Conservation (phyloP, 2,329 filamentous ascomycete genomes). For the Trichoderma asperellum region DNA sequence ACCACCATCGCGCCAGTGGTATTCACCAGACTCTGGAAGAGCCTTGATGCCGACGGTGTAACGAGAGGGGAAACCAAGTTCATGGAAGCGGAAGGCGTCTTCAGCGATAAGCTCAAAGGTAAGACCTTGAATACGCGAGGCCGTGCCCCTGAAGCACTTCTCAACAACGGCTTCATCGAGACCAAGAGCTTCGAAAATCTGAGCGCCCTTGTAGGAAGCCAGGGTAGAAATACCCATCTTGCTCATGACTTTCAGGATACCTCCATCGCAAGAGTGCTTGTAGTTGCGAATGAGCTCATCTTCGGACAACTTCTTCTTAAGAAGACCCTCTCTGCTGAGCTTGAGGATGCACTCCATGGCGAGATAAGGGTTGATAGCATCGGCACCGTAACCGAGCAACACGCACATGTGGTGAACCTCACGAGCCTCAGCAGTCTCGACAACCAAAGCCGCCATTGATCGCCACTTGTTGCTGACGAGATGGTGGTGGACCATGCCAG, state of each 20-base stretch:
- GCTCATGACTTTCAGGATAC: constrained; percentile 98
- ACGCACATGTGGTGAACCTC: constrained; percentile 99
- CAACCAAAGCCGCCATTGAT: constrained; percentile 80
- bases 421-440: constrained; percentile 93
- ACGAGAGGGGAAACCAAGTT: constrained; percentile 85
- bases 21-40: constrained; percentile 90
- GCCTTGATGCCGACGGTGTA: constrained; percentile 76
- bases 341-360: constrained; percentile 96
- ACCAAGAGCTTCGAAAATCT: constrained; percentile 96
- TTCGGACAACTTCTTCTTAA: constrained; percentile 84
- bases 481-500: constrained; percentile 93
- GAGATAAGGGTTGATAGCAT: constrained; percentile 92
- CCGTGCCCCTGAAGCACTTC: constrained; percentile 91
- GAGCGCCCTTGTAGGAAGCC: constrained; percentile 94
- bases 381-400: constrained; percentile 91
- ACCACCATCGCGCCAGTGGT: constrained; percentile 97
- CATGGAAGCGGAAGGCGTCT: constrained; percentile 92
- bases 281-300: constrained; percentile 91
- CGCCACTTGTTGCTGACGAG: constrained; percentile 95
- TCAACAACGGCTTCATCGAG: constrained; percentile 91
- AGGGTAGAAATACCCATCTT: constrained; percentile 99
- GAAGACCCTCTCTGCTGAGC: constrained; percentile 90
- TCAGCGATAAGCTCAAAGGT: constrained; percentile 93
- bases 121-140: constrained; percentile 90
- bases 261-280: constrained; percentile 93